A percentile compares a stretch with the other conserved stretches of the same genome.
Conservation (phyloP, 768 basidiomycete genomes). For the Gyrodon lividus region DNA sequence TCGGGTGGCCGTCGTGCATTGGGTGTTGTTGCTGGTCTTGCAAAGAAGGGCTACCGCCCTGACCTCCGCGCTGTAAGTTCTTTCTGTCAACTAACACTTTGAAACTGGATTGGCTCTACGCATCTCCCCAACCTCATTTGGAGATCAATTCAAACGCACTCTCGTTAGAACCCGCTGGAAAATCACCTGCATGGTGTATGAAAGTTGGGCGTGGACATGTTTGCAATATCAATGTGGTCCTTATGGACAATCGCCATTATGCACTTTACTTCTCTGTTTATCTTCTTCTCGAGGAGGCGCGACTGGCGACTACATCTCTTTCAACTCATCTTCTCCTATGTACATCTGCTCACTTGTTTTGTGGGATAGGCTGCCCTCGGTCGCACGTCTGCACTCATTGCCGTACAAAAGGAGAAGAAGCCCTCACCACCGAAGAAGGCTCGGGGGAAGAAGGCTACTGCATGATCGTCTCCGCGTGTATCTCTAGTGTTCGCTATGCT, state of each 20-base stretch:
- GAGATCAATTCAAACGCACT: conserved; percentile 50
- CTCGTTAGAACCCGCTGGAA: conserved; percentile 95
- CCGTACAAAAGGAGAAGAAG: conserved; percentile 72
- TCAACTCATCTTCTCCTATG: conserved; percentile 41
- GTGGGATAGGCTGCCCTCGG: conserved; percentile 64
- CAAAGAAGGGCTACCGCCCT: conserved; percentile 72
- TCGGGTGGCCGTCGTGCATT: conserved; percentile 70
- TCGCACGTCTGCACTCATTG: conserved; percentile 70
- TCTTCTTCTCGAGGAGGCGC: conserved; percentile 30
- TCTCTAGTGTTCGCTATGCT: conserved; percentile 24
- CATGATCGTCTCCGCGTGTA: conserved; percentile 26
- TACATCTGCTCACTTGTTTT: conserved; percentile 34
- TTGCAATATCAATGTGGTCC: conserved; percentile 63
- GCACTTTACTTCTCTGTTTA: conserved; percentile 29
- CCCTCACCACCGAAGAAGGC: conserved; percentile 63
- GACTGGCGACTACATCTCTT: conserved; percentile 24
- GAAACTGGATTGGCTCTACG: not conserved
- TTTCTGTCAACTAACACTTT: not conserved
- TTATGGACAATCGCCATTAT: conserved; percentile 21
- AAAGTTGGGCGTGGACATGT: conserved; percentile 93
- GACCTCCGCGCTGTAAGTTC: conserved; percentile 78
- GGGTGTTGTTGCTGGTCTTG: conserved; percentile 57
- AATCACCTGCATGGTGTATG: conserved; percentile 54
- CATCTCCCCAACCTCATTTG: not conserved
- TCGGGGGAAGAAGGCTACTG: conserved; percentile 61